Base-by-base conservation (phyloP, 2,329 filamentous ascomycete genomes). In the Scorias spongiosa region DNA sequence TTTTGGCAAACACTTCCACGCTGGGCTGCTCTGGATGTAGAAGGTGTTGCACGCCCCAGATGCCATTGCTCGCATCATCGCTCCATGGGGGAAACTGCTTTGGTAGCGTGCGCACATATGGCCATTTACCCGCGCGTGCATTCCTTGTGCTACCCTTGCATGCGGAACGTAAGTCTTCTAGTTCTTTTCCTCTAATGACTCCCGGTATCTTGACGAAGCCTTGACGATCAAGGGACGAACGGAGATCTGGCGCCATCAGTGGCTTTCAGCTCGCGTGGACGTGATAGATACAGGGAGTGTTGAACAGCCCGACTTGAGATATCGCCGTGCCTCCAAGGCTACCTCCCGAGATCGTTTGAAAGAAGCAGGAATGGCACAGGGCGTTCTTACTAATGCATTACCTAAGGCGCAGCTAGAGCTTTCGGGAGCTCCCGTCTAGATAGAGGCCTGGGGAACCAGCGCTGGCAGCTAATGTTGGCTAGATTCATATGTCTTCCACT, bases 61-160 rank as follows among this genome's bases (percentile, higher is more conserved):
- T 93, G 15, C 84, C 84, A 42, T 67, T 63, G 0, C 69, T 66
- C 1, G 70, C 66, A 14, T 57, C 52, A 41, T 69, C 67, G n/a
- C 68, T 69, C 86, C 86, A 93, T 0, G 87, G 87, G 1, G 86
- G 87, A 65, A 93, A 94, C 63, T 93, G 86, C 63, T 93, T 93
- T 43, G 84, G 84, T 2, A 91, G 75, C 0, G 84, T 89, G 50
- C 86, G 81, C 56, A 93, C 78, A 63, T 82, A 74, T 2, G 84
- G 84, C 86, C 86, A 94, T 49, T 70, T 57, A 32, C 85, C 85
- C n/a, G 67, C 53, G 49, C 83, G 77, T 37, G 83, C 81, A 37
- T 76, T 66, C 2, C 65, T 57, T 15, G 78, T 76, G n/a, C 75
- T 72, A 45, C 70, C 61, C 29, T 66, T 57, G 42, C 78, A 75